phyloP scores from a whole-genome alignment of 169 alveolate genomes.

The Cryptosporidium baileyi region DNA sequence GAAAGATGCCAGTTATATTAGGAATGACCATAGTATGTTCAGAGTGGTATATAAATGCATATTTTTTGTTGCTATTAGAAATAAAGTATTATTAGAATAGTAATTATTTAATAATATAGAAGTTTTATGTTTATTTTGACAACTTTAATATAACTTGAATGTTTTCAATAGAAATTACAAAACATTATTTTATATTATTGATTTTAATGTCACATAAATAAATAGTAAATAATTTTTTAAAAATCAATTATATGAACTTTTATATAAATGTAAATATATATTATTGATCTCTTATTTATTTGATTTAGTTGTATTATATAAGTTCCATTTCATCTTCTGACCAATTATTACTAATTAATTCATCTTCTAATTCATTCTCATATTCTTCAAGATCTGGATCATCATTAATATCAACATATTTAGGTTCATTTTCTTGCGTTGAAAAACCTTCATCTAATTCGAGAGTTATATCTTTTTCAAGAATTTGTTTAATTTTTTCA shows the following conservation, averaged over 20 bases:
- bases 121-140: no score
- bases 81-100: slow-evolving; percentile 43
- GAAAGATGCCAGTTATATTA: slow-evolving; percentile 87
- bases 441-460: slow-evolving; percentile 56
- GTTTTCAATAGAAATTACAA: no score
- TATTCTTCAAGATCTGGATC: slow-evolving; percentile 31
- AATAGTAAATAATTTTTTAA: no score
- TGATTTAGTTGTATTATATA: no score
- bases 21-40: slow-evolving; percentile 87
- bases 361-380: slow-evolving; percentile 38
- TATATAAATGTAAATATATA: no score
- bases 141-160: no score
- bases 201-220: no score
- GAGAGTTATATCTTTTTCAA: background rate
- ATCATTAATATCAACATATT: background rate
- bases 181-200: no score
- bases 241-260: no score
- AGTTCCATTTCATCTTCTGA: slow-evolving; percentile 38
- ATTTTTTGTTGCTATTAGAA: slow-evolving; percentile 86
- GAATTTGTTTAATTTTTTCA: background rate
- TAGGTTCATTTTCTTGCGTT: background rate
- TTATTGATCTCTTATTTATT: no score
- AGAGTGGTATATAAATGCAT: slow-evolving; percentile 88
- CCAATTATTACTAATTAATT: slow-evolving; percentile 33
- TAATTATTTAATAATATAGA: no score